Conservation (phyloP, 2,329 filamentous ascomycete genomes). For the Amphichorda felina region DNA sequence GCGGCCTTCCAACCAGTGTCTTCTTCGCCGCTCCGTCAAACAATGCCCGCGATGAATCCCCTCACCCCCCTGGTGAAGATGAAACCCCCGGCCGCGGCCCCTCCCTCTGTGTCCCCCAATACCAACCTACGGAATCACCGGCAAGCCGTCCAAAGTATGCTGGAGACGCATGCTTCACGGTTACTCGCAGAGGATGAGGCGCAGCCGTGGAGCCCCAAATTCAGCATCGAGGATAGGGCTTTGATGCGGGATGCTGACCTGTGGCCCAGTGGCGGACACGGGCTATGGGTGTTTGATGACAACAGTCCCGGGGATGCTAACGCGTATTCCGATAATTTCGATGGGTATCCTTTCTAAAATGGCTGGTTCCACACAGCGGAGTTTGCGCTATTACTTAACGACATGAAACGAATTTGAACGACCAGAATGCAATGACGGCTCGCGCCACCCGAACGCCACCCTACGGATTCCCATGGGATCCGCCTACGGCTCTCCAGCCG, state of each 20-base stretch:
- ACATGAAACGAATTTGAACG: too few relatives aligned
- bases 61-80: conserved; percentile 78
- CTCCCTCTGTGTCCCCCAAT: conserved; percentile 79
- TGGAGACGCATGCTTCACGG: conserved; percentile 55
- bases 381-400: too few relatives aligned
- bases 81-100: conserved; percentile 41
- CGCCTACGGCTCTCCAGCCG: too few relatives aligned
- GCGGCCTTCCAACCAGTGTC: conserved; percentile 28
- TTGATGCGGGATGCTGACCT: conserved; percentile 10
- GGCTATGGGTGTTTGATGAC: too few relatives aligned
- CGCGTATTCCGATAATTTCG: too few relatives aligned
- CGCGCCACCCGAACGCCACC: too few relatives aligned
- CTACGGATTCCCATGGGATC: too few relatives aligned
- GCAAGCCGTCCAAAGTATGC: conserved; percentile 67
- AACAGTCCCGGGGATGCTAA: too few relatives aligned
- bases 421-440: too few relatives aligned
- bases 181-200: conserved; percentile 28
- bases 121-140: conserved; percentile 86
- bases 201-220: conserved; percentile 54
- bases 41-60: conserved; percentile 51
- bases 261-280: too few relatives aligned
- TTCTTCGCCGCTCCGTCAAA: conserved; percentile 47
- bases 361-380: too few relatives aligned
- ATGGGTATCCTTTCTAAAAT: too few relatives aligned
- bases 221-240: conserved; percentile 49